phyloP scores from a whole-genome alignment of 2,329 filamentous ascomycete species.

The Fusarium sp. region DNA sequence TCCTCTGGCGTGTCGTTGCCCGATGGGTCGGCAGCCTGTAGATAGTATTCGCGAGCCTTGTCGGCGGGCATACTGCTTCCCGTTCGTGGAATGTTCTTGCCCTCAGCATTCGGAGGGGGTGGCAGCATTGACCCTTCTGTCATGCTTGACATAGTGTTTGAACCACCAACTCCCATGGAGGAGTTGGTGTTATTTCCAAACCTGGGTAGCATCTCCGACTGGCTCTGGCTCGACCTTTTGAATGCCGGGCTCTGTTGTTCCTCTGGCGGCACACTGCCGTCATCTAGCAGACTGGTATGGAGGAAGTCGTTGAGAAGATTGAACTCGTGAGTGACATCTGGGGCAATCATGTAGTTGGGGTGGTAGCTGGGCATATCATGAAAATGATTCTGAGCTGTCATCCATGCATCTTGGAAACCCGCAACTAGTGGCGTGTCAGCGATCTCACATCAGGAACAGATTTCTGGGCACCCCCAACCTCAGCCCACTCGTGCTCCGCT shows the following conservation, averaged over 20 bases:
- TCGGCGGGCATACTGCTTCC: constrained; percentile 73
- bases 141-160: constrained; percentile 43
- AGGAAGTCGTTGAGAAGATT: constrained; percentile 97
- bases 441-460: constrained; percentile 41
- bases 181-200: constrained; percentile 57
- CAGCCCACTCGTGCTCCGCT: constrained; percentile 44
- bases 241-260: constrained; percentile 67
- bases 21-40: constrained; percentile 94
- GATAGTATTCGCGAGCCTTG: constrained; percentile 90
- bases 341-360: constrained; percentile 91
- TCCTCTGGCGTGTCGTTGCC: constrained; percentile 89
- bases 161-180: constrained; percentile 42
- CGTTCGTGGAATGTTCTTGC: constrained; percentile 70
- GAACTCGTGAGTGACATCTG: constrained; percentile 96
- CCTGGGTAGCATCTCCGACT: constrained; percentile 62
- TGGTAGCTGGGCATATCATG: constrained; percentile 95
- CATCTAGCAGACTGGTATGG: constrained; percentile 90
- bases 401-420: constrained; percentile 86
- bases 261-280: constrained; percentile 77
- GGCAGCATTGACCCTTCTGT: constrained; percentile 60
- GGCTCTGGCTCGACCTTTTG: constrained; percentile 56
- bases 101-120: constrained; percentile 59
- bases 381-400: constrained; percentile 78
- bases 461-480: constrained; percentile 34
- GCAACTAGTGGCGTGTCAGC: constrained; percentile 68